Base-by-base conservation (phyloP, 306 rosid species). In the Quercus engelmannii region DNA sequence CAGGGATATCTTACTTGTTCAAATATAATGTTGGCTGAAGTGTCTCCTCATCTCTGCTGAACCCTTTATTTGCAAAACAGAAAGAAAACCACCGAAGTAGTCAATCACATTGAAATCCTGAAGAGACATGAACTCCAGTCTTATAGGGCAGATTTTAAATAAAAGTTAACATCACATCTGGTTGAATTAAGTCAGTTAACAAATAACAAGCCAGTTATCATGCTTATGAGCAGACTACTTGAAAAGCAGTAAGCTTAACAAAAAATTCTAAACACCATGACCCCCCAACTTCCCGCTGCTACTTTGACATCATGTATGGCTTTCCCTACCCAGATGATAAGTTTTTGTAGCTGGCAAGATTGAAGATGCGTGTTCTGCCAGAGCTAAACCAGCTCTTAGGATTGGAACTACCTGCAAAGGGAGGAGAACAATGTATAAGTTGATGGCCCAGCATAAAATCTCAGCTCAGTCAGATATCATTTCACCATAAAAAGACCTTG, bases 321-420 rank as follows among this genome's bases (percentile, higher is more conserved):
- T 21, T 76, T 75, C 83, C 88, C 79, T 79, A 95, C 99, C 99
- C 64, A 95, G 80, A 91, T 95, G 98, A 79, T 92, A 95, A 1
- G 90, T 88, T 84, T 85, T 95, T 71, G 90, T 85, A 67, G 99
- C 92, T 5, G 99, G 98, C 89, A 95, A 83, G 81, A 95, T 73
- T 8, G 94, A 85, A 3, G 92, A 77, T 17, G 97, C 99, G 43
- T 90, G 87, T 75, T 95, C 99, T 14, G 92, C 92, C 76, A 95
- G 94, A 75, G 94, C 98, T 73, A 91, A 86, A 71, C 99, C 99
- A 75, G 99, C 98, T 86, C 96, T 91, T 75, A 95, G 85, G 76
- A 95, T 95, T 38, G 99, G 99, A 81, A 91, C 81, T 62, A 95
- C 91, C 99, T 94, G 90, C 78, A 83, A 79, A 64, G 31, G 56